A percentile compares a stretch with the other conserved stretches of the same genome.
Evolutionary conservation across 2,329 filamentous ascomycete species (phyloP).

Genomic region (Dryadomyces quercivorus): DNA sequence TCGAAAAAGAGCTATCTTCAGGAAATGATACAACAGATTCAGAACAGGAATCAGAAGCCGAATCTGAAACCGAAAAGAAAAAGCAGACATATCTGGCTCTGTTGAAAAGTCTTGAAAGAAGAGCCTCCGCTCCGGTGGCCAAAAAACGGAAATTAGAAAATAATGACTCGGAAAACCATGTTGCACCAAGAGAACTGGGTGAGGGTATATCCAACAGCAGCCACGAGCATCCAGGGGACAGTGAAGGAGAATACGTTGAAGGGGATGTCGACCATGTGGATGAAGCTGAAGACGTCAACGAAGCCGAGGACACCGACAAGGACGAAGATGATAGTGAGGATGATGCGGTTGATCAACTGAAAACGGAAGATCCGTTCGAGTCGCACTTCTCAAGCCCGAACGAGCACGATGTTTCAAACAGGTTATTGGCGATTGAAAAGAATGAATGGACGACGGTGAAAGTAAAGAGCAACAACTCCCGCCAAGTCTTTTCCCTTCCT

Average conservation of each 20-base stretch:
- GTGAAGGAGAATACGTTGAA: conserved; percentile 7
- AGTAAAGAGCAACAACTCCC: conserved; percentile 31
- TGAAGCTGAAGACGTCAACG: conserved; percentile 6
- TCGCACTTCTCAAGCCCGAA: conserved; percentile 63
- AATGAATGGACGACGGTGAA: conserved; percentile 40
- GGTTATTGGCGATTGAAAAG: conserved; percentile 36
- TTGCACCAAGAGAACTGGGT: conserved; percentile 1
- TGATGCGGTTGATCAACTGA: conserved; percentile 34
- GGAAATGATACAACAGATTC: conserved; percentile 15
- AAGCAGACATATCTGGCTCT: conserved; percentile 40
- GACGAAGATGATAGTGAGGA: conserved; percentile 29
- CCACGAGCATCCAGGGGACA: conserved; percentile 5
- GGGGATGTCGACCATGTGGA: conserved; percentile 18
- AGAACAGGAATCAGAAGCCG: not conserved
- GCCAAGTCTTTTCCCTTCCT: conserved; percentile 34
- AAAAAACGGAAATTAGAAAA: conserved; percentile 48
- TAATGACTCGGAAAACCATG: conserved; percentile 12
- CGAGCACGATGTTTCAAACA: conserved; percentile 42
- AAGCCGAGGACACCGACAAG: conserved; percentile 29
- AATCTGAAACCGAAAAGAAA: conserved; percentile 3
- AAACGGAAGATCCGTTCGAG: conserved; percentile 59
- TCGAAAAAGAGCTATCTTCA: conserved; percentile 29
- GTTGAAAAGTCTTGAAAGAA: conserved; percentile 42
- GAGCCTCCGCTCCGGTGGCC: conserved; percentile 26
- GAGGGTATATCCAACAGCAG: not conserved